phyloP scores from a whole-genome alignment of 768 basidiomycete species.

The Suillus occidentalis region DNA sequence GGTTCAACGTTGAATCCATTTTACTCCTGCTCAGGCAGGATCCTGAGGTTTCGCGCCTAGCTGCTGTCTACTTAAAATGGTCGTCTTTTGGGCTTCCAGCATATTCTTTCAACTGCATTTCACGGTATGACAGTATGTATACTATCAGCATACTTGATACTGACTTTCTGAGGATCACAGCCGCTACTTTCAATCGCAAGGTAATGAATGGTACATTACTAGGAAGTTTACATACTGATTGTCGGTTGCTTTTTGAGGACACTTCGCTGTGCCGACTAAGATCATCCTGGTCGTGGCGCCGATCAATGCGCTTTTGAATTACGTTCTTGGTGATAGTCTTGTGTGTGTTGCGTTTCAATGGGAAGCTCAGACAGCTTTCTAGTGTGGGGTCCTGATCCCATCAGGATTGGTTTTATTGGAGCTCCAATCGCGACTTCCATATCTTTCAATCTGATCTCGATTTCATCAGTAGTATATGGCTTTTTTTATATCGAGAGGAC shows the following conservation, averaged over 20 bases:
- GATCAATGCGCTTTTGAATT: constrained; percentile 81
- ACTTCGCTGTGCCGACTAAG: constrained; percentile 83
- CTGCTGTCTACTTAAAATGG: constrained; percentile 74
- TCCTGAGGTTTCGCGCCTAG: constrained; percentile 78
- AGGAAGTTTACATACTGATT: background rate
- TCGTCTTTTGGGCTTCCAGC: constrained; percentile 80
- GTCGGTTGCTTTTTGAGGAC: constrained; percentile 38
- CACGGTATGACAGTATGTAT: constrained; percentile 36
- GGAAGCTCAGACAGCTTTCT: constrained; percentile 5
- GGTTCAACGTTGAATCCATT: constrained; percentile 82
- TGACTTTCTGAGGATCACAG: constrained; percentile 17
- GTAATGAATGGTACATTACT: constrained; percentile 25
- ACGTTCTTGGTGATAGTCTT: constrained; percentile 64
- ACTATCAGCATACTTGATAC: background rate
- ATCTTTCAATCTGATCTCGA: constrained; percentile 82
- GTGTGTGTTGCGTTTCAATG: background rate
- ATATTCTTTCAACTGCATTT: constrained; percentile 56
- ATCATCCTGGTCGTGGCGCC: constrained; percentile 84
- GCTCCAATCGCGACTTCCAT: constrained; percentile 89
- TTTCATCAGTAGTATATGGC: constrained; percentile 63
- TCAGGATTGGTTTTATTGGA: constrained; percentile 39
- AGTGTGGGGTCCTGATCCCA: constrained; percentile 36
- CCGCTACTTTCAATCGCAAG: constrained; percentile 76
- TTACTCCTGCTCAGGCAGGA: constrained; percentile 78
- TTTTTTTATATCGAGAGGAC: constrained; percentile 59